Percentiles rank a stretch among this genome's conserved stretches.
Evolutionary conservation across 2,329 filamentous ascomycete genomes (phyloP).

Genomic region (Phialophora chinensis): DNA sequence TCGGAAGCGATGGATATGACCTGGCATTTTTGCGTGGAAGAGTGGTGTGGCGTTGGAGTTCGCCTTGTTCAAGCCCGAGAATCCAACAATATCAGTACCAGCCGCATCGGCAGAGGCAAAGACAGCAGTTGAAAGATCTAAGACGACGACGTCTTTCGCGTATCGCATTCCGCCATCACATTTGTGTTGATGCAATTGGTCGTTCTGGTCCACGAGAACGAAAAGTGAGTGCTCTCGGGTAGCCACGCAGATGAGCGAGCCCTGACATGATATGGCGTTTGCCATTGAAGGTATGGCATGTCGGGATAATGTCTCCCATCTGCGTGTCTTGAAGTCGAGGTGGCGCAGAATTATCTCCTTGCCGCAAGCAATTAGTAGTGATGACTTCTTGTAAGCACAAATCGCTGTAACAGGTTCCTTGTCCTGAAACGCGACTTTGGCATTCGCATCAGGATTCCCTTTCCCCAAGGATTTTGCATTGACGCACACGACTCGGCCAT

Average conservation of each 20-base stretch:
- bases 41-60: conserved; percentile 23
- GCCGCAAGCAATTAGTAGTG: conserved; percentile 55
- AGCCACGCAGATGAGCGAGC: conserved; percentile 59
- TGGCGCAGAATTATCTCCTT: conserved; percentile 52
- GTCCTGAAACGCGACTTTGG: conserved; percentile 26
- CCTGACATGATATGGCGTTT: conserved; percentile 56
- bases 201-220: conserved; percentile 43
- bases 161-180: conserved; percentile 42
- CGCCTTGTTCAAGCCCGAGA: conserved; percentile 27
- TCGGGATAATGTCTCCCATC: conserved; percentile 50
- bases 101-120: conserved; percentile 26
- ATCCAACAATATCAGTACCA: conserved; percentile 30
- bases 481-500: conserved; percentile 32
- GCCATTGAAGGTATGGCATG: conserved; percentile 56
- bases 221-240: conserved; percentile 61
- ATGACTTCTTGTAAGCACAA: conserved; percentile 50
- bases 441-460: conserved; percentile 18
- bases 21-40: conserved; percentile 35
- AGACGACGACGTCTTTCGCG: conserved; percentile 29
- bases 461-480: conserved; percentile 34
- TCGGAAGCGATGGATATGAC: conserved; percentile 31
- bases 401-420: conserved; percentile 33
- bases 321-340: conserved; percentile 49
- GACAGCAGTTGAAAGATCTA: conserved; percentile 27
- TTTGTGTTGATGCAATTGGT: conserved; percentile 45